Conservation (phyloP, 306 rosid species). For the Comarum palustre region DNA sequence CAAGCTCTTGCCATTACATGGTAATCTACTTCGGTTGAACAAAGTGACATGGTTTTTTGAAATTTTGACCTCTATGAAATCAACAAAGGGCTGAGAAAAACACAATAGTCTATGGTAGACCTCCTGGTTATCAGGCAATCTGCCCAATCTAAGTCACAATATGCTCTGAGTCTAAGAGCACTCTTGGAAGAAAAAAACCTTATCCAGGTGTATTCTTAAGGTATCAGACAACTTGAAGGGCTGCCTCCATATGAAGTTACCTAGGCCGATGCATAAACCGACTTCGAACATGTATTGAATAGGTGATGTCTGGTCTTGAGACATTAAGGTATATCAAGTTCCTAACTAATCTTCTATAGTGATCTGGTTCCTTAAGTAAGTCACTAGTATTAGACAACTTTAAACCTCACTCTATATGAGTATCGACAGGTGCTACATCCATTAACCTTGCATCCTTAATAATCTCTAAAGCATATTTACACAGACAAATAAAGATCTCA, state of each 20-base stretch:
- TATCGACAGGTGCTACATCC: no score
- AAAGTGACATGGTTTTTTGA: not conserved
- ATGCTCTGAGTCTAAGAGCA: not conserved
- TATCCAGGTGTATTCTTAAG: not conserved
- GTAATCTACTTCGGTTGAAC: not conserved
- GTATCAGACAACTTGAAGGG: not conserved
- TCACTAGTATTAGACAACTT: no score
- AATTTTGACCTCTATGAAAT: not conserved
- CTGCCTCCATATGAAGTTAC: not conserved
- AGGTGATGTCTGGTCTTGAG: not conserved
- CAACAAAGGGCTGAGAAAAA: not conserved
- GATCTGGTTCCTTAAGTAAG: not conserved
- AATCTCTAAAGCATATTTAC: no score
- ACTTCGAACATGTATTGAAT: not conserved
- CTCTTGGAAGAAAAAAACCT: not conserved
- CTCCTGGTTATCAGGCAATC: not conserved
- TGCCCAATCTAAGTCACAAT: not conserved
- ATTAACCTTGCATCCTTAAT: no score
- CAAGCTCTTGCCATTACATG: not conserved
- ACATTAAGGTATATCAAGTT: no score
- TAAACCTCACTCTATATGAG: no score
- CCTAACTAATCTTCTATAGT: not conserved
- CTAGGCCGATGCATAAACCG: not conserved
- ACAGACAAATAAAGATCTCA: no score
- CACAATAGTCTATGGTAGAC: not conserved